phyloP scores from a whole-genome alignment of 768 basidiomycete species.

The Tylopilus cervinicoccineus region DNA sequence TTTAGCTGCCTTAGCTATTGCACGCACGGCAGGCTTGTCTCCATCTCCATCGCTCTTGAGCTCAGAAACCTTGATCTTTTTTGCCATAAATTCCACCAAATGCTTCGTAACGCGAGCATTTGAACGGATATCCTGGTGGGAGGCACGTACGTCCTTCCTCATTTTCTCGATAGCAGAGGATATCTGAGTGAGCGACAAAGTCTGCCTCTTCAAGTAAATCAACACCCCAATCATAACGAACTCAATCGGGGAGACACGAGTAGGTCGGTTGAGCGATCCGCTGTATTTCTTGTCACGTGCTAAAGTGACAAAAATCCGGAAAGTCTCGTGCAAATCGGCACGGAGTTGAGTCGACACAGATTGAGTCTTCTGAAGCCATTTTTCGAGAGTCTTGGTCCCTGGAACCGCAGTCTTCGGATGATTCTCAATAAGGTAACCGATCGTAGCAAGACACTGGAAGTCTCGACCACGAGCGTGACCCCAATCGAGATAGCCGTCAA shows the following conservation, averaged over 20 bases:
- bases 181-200: slow-evolving; percentile 37
- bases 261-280: slow-evolving; percentile 30
- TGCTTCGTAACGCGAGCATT: slow-evolving; percentile 35
- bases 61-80: slow-evolving; percentile 31
- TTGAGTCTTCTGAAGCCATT: slow-evolving; percentile 32
- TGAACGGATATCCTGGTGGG: slow-evolving; percentile 38
- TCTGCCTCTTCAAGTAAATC: slow-evolving; percentile 34
- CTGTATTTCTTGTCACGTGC: slow-evolving; percentile 32
- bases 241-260: slow-evolving; percentile 40
- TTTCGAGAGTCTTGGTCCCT: slow-evolving; percentile 30
- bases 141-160: slow-evolving; percentile 35
- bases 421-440: slow-evolving; percentile 30
- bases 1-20: slow-evolving; percentile 9
- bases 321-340: slow-evolving; percentile 29
- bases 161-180: slow-evolving; percentile 40
- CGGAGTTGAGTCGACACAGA: slow-evolving; percentile 26
- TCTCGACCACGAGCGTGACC: slow-evolving; percentile 42
- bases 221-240: slow-evolving; percentile 44
- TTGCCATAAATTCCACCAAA: slow-evolving; percentile 30
- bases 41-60: slow-evolving; percentile 32
- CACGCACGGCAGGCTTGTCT: slow-evolving; percentile 23
- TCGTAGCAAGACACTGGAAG: slow-evolving; percentile 43
- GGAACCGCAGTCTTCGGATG: slow-evolving; percentile 27
- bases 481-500: slow-evolving; percentile 39
- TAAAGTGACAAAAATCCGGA: slow-evolving; percentile 33